phyloP scores from a whole-genome alignment of 257 asterid species.

The Solanum ossicruentum region DNA sequence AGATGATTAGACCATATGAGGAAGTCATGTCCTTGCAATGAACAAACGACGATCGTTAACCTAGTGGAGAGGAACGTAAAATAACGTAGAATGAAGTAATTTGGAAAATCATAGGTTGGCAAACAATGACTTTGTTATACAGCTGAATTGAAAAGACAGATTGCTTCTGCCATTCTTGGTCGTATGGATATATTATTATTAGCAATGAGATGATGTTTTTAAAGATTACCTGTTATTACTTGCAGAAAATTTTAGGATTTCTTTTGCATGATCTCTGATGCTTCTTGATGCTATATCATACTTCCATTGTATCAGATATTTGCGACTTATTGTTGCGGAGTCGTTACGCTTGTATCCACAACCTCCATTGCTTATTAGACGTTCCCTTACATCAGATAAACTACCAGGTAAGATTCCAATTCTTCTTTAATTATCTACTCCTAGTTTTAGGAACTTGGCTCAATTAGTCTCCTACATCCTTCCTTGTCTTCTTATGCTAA shows the following conservation, averaged over 20 bases:
- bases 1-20: neutral
- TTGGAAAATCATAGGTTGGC: neutral
- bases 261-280: neutral
- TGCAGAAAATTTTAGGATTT: neutral
- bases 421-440: neutral
- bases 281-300: neutral
- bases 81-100: neutral
- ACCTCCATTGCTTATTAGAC: slow-evolving; percentile 96
- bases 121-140: neutral
- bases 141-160: neutral
- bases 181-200: neutral
- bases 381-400: slow-evolving; percentile 62
- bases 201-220: neutral
- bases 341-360: slow-evolving; percentile 85
- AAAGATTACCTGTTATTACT: neutral
- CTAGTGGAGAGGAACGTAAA: neutral
- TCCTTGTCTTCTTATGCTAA: neutral
- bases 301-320: slow-evolving; percentile 37
- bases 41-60: neutral
- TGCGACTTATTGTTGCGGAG: slow-evolving; percentile 85
- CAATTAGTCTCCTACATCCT: neutral
- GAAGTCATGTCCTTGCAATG: neutral
- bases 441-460: neutral
- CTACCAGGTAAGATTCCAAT: slow-evolving; percentile 60
- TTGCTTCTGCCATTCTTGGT: neutral